Conservation (phyloP, 1,284 basidiomycete genomes). For the Tylopilus sp. region DNA sequence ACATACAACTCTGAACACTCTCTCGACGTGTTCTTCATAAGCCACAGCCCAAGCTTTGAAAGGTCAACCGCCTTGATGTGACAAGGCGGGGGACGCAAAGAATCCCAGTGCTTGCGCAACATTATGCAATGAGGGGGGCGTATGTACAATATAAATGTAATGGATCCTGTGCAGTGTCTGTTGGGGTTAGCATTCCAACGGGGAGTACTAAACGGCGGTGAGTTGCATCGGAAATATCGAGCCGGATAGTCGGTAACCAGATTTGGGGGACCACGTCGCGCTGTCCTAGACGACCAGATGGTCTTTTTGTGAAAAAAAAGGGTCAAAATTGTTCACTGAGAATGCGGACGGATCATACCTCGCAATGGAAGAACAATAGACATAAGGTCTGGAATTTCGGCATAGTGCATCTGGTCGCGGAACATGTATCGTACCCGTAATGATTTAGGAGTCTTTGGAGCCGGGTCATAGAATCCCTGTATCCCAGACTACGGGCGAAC, state of each 20-base stretch:
- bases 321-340: slow-evolving; percentile 9
- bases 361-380: slow-evolving; percentile 75
- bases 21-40: slow-evolving; percentile 29
- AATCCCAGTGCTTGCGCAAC: slow-evolving; percentile 9
- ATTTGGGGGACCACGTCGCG: background rate
- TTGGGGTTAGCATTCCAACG: slow-evolving; percentile 9
- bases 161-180: slow-evolving; percentile 21
- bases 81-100: slow-evolving; percentile 14
- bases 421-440: slow-evolving; percentile 79
- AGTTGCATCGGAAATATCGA: slow-evolving; percentile 4
- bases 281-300: slow-evolving; percentile 29
- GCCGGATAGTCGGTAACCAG: slow-evolving; percentile 8
- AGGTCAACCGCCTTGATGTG: slow-evolving; percentile 9
- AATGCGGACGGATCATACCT: slow-evolving; percentile 47
- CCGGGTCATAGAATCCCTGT: slow-evolving; percentile 76
- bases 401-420: slow-evolving; percentile 71
- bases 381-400: slow-evolving; percentile 69
- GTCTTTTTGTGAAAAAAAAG: slow-evolving; percentile 20
- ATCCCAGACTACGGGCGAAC: slow-evolving; percentile 51
- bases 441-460: slow-evolving; percentile 63
- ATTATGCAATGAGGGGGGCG: background rate
- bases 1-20: slow-evolving; percentile 11
- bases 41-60: slow-evolving; percentile 8
- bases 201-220: background rate
- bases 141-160: slow-evolving; percentile 7